Evolutionary conservation across 306 rosid genomes (phyloP), one percentile per base, ranked within the genome.

Genomic region (Lathyrus sativus): DNA sequence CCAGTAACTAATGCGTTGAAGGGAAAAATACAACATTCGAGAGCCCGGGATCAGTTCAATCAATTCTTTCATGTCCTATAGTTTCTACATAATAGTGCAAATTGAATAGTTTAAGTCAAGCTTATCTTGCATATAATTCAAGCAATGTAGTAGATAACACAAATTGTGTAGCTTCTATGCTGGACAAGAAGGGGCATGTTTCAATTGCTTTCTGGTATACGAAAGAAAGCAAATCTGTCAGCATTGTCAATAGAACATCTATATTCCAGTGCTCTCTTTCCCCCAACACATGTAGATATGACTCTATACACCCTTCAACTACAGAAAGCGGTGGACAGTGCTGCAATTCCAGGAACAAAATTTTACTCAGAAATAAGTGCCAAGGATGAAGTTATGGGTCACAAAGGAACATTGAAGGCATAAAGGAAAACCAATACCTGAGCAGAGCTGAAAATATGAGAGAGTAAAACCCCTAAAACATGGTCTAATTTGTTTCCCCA

Each of bases 241-340:
- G 84, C 87, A 77, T 80, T 81, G 89, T 81, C 73, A 93, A 80
- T 56, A 90, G 71, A 74, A 86, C 89, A 76, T 88, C 99, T 41
- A 90, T 82, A 71, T 85, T 93, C 97, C 97, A 93, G 49, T 91
- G 89, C 74, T 93, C 97, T 58, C 88, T 78, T 78, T 93, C 99
- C 55, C 99, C 96, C 62, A 93, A 84, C 72, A 68, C 84, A 79
- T 73, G 97, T 80, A 93, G 87, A 81, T 85, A 83, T 3, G 99
- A 90, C 74, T 93, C 99, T 51, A 88, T 71, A 45, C 88, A 82
- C 66, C 95, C 96, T 80, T 93, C 92, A 79, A 90, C 88, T 3
- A 81, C 95, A 22, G 97, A 93, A 78, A 90, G 87, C n/a, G 99
- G 90, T 39, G 99, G 96, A 57, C 96, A 90, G 39, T 74, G 83